Percentiles rank a stretch among this genome's conserved stretches.
Conservation (phyloP, 2,329 filamentous ascomycete genomes). For the Talaromyces sp. region DNA sequence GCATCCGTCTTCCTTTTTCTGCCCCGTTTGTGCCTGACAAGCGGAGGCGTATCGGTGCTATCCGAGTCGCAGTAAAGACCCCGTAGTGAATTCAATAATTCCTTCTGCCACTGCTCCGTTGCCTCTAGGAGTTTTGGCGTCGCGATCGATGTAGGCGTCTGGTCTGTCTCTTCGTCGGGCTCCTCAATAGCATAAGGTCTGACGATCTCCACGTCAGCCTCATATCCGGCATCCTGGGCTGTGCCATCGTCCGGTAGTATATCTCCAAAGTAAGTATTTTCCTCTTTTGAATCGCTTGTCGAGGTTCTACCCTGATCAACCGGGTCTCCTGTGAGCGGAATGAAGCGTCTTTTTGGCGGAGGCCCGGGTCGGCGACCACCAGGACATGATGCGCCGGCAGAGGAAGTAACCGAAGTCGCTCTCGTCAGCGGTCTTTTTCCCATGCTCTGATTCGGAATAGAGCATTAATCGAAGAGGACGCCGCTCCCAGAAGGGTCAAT, state of each 20-base stretch:
- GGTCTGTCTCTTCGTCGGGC: conserved; percentile 26
- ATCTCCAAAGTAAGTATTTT: conserved; percentile 12
- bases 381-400: conserved; percentile 5
- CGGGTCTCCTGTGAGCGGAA: background rate
- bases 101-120: conserved; percentile 29
- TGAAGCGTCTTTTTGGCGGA: conserved; percentile 9
- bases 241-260: conserved; percentile 24
- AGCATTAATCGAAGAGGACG: background rate
- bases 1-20: conserved; percentile 32
- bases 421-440: conserved; percentile 11
- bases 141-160: conserved; percentile 11
- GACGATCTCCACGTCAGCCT: conserved; percentile 28
- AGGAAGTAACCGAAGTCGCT: conserved; percentile 1
- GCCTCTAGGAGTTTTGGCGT: conserved; percentile 20
- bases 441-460: conserved; percentile 3
- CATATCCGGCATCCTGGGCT: conserved; percentile 27
- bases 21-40: conserved; percentile 22
- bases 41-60: conserved; percentile 13
- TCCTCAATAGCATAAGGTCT: conserved; percentile 39
- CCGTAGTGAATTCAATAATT: conserved; percentile 32
- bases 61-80: conserved; percentile 28
- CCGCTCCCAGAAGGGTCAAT: background rate
- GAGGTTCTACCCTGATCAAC: background rate
- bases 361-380: conserved; percentile 10
- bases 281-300: background rate